Evolutionary conservation across 306 rosid genomes (phyloP), one percentile per base, ranked within the genome.

Genomic region (Gillenia trifoliata): DNA sequence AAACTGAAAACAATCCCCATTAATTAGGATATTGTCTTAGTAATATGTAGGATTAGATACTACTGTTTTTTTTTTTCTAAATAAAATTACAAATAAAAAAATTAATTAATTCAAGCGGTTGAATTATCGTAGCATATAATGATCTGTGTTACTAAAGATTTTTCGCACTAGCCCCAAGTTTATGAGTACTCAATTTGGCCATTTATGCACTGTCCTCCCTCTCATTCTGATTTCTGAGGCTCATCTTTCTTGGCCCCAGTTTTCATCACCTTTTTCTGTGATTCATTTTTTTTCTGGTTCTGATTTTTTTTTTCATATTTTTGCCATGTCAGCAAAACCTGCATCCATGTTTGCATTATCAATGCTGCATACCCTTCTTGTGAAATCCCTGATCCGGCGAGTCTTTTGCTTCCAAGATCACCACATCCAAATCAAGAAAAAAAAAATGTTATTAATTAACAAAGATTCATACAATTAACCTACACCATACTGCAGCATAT

Each of bases 301-400:
- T 11, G 34, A 22, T 19, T 11, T 1, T 49, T 71, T 54, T 36
- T 36, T 64, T 64, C 69, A 66, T 70, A 66, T 11, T 72, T 56
- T 57, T 5, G 63, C 26, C 6, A 8, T 40, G 30, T 1, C 30
- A 22, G 62, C 68, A 45, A 70, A 67, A 45, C 47, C 61, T 66
- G 77, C 81, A 20, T 70, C 73, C 19, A 56, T 78, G 56, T 64
- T 77, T 70, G 34, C 31, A 65, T 77, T 62, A 78, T 29, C 75
- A 52, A 49, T 47, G 70, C 50, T 33, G 20, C 55, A 41, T 31
- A 31, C 43, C 52, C 57, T 38, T 66, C 57, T 55, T 52, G 66
- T 38, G 79, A 33, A 64, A 61, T 29, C 38, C 28, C 66, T 61
- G 23, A 61, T 61, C 33, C 66, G 29, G 15, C 33, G 40, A 61